A percentile compares a stretch with the other conserved stretches of the same genome.
These are phyloP conservation scores for Alternaria sp. DNA, from an alignment of 2,329 filamentous ascomycete genomes.

Conservation along the genomic window DNA sequence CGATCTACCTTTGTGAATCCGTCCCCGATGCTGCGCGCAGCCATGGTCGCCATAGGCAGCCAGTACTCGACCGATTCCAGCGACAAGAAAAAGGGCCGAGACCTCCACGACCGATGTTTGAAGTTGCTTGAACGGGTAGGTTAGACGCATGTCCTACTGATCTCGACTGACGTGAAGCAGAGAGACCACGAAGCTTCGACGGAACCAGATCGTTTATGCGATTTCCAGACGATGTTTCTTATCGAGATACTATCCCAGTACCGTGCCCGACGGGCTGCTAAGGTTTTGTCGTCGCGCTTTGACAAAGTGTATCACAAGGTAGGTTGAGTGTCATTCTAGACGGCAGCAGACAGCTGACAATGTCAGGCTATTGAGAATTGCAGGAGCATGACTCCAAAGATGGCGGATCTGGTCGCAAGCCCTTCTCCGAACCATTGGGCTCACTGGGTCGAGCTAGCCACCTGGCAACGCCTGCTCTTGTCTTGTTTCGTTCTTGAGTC, in stretches of 20 bases:
- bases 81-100: slow-evolving; percentile 48
- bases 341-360: slow-evolving; percentile 18
- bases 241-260: slow-evolving; percentile 55
- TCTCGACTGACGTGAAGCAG: slow-evolving; percentile 33
- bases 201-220: slow-evolving; percentile 47
- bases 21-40: slow-evolving; percentile 56
- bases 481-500: slow-evolving; percentile 56
- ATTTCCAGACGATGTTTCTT: slow-evolving; percentile 57
- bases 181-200: slow-evolving; percentile 36
- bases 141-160: not conserved
- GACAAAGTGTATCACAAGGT: slow-evolving; percentile 49
- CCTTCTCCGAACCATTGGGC: slow-evolving; percentile 39
- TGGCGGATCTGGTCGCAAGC: slow-evolving; percentile 27
- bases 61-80: slow-evolving; percentile 49
- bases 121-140: slow-evolving; percentile 52
- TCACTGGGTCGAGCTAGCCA: slow-evolving; percentile 44
- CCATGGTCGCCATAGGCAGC: slow-evolving; percentile 57
- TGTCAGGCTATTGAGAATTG: slow-evolving; percentile 34
- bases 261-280: slow-evolving; percentile 51
- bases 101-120: slow-evolving; percentile 54
- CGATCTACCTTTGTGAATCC: slow-evolving; percentile 50
- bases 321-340: not conserved
- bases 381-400: slow-evolving; percentile 23
- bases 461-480: slow-evolving; percentile 50
- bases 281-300: slow-evolving; percentile 51